Evolutionary conservation across 1,139 yeast species (phyloP).

Genomic region (Zygoascus meyerae): DNA sequence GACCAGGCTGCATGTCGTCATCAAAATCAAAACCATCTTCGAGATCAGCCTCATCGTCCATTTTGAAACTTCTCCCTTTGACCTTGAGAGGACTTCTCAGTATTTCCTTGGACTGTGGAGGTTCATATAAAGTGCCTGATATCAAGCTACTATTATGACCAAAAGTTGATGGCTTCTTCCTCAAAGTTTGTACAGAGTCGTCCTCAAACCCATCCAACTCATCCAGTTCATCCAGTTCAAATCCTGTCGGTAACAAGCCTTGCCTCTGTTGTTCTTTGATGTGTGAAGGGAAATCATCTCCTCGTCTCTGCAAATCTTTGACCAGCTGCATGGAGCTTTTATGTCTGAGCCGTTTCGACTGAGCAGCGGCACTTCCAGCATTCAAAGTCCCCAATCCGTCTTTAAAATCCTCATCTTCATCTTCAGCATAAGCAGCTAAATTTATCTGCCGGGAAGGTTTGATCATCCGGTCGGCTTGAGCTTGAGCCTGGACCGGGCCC

Average conservation of each 20-base stretch:
- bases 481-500: not conserved
- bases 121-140: conserved; percentile 9
- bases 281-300: conserved; percentile 7
- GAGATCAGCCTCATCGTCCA: conserved; percentile 6
- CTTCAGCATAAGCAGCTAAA: conserved; percentile 2
- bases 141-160: conserved; percentile 11
- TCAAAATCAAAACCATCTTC: conserved; percentile 23
- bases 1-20: conserved; percentile 11
- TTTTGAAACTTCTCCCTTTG: not conserved
- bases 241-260: not conserved
- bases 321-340: conserved; percentile 11
- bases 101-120: conserved; percentile 1
- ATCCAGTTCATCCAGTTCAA: not conserved
- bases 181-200: not conserved
- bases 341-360: conserved; percentile 5
- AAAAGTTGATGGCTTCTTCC: not conserved
- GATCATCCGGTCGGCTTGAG: not conserved
- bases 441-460: not conserved
- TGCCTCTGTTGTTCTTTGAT: conserved; percentile 3
- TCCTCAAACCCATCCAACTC: conserved; percentile 5
- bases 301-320: conserved; percentile 3
- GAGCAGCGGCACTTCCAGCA: conserved; percentile 1
- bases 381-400: conserved; percentile 5
- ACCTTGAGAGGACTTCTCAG: conserved; percentile 1
- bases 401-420: conserved; percentile 9